Base-by-base conservation (phyloP, 495 filamentous ascomycete genomes). In the Cercophora samala region DNA sequence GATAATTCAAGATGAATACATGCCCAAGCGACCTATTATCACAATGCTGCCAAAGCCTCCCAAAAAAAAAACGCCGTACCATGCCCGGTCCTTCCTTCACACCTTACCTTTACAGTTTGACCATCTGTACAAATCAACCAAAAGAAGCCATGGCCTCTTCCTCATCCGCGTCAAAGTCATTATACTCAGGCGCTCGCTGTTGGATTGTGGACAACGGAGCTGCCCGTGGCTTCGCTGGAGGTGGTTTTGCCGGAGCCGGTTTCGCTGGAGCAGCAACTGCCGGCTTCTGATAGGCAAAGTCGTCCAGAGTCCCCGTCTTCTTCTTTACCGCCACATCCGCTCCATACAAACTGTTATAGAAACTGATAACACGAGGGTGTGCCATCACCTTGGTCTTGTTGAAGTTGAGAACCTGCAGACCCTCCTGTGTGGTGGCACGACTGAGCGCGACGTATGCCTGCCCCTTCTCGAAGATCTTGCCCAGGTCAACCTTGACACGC, bases 321-420 rank as follows among this genome's bases (percentile, higher is more conserved):
- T 76, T 78, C 58, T 66, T 65, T 26, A 75, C 37, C 9, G 72
- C 84, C 60, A 76, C 70, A 55, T 87, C 83, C 15, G 78, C 88
- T 70, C 78, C 88, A 68, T 91, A 89, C 42, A 99, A 80, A 65
- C 89, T 88, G 63, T 86, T 82, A 75, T 99, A 99, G 75, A 99
- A 99, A 2, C 80, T 83, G 19, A 89, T 83, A 15, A 99, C 95
- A 69, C 85, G 88, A 1, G 93, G 89, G 73, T 99, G 96, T 17
- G 95, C 95, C 88, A 97, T 93, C 22, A 99, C 93, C 80, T 96
- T 97, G 53, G 79, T 85, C 70, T 92, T 90, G 68, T 97, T 91
- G 71, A 99, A 99, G 51, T 91, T 83, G 29, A 92, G 80, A 9
- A 99, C 94, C 73, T 97, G 93, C 23, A 99, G 81, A 5, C 95